phyloP scores from a whole-genome alignment of 805 yeast genomes.

The Saccharomycopsis fermentans region DNA sequence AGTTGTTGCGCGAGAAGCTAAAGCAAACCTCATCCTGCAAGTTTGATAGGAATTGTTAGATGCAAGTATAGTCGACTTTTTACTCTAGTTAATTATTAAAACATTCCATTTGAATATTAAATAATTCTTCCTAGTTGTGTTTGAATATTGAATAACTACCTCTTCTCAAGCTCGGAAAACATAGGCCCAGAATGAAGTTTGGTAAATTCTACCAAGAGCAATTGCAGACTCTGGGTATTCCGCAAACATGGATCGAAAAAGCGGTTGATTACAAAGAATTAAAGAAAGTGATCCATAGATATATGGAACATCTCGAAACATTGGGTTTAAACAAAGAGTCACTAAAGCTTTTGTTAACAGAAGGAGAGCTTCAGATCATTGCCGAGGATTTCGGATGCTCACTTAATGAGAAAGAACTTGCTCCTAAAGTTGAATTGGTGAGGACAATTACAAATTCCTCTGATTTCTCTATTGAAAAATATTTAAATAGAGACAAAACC shows the following conservation, averaged over 20 bases:
- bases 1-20: too few species aligned
- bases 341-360: constrained; percentile 18
- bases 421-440: not conserved
- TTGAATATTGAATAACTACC: too few species aligned
- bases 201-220: constrained; percentile 62
- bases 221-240: constrained; percentile 48
- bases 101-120: too few species aligned
- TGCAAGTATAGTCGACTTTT: too few species aligned
- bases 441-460: not conserved
- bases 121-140: too few species aligned
- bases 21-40: too few species aligned
- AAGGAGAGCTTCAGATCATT: not conserved
- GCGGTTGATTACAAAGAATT: constrained; percentile 66
- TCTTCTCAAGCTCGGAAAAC: too few species aligned
- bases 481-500: not conserved
- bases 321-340: constrained; percentile 46
- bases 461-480: not conserved
- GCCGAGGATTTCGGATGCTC: constrained; percentile 8
- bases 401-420: not conserved
- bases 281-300: constrained; percentile 55
- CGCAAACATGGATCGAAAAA: constrained; percentile 54
- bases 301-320: constrained; percentile 51
- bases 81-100: too few species aligned
- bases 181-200: constrained; percentile 64
- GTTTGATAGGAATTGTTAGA: too few species aligned